Base-by-base conservation (phyloP, 2,329 filamentous ascomycete species). In the Colletotrichum sp. region DNA sequence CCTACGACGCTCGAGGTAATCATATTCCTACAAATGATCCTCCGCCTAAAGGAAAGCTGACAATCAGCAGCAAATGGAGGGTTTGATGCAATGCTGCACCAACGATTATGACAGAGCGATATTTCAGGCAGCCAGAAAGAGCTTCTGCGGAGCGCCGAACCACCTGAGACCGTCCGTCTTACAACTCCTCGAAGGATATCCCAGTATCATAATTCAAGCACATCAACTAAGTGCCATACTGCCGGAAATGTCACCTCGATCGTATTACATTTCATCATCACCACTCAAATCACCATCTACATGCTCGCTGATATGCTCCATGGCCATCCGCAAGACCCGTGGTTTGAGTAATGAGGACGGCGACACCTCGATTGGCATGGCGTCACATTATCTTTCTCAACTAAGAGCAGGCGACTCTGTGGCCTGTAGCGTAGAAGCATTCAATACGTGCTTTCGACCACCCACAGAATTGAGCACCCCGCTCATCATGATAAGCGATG, bases 351-450 rank as follows among this genome's bases (percentile, higher is more conserved):
- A 28, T 28, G 22, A 10, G 16, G 55, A 58, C 3, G 22, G 55
- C n/a, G 8, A 25, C 55, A 58, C 16, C 22, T 16, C 13, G 9
- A 58, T 58, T 28, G 15, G 55, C 13, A 58, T 58, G 55, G 55
- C 25, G 2, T 58, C 55, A 58, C 55, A 58, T 28, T 58, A 16
- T 58, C 55, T 58, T 18, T 25, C 55, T 58, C 8, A 8, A 18
- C 25, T 58, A 1, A 12, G 15, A 28, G 15, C 27, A 28, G 55
- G 55, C 8, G 55, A 58, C 55, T 16, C 8, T 10, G 5, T 58
- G 0, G 0, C 13, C 8, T 61, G 58, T 1, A 32, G 18, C 12
- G 12, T 32, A 7, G n/a, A 32, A 25, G 0, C 30, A 25, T 8
- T 52, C 12, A 12, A 3, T 18, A 5, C 12, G 2, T 7, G 12